Conservation (phyloP, 139 green algal genomes). For the Chlorella sp. region DNA sequence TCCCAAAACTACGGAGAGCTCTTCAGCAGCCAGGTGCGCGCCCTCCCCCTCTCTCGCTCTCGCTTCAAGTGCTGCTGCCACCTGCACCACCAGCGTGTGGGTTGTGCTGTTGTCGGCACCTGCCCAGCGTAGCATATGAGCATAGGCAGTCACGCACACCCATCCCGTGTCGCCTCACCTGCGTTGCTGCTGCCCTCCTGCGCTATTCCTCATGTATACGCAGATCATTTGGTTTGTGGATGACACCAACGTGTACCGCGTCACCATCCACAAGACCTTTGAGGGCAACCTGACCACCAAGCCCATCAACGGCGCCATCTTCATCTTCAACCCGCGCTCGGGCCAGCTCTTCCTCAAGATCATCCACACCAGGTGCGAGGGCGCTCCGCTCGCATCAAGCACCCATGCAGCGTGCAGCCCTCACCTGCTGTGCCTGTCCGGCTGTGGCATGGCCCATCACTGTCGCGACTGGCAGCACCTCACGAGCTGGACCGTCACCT, state of each 20-base stretch:
- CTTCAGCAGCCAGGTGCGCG: conserved; percentile 51
- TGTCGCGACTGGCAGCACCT: too few species aligned
- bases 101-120: too few species aligned
- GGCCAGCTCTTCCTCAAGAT: conserved; percentile 99
- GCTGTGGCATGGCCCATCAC: too few species aligned
- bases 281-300: conserved; percentile 99
- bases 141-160: background rate
- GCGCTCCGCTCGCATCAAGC: too few species aligned
- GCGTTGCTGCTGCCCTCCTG: background rate
- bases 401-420: too few species aligned
- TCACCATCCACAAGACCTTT: conserved; percentile 99
- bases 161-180: background rate
- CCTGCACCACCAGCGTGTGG: too few species aligned
- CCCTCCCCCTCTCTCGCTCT: background rate
- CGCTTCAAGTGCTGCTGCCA: too few species aligned
- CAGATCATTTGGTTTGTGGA: conserved; percentile 99
- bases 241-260: conserved; percentile 99
- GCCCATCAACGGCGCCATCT: conserved; percentile 99
- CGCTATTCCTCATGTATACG: conserved; percentile 35
- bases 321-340: conserved; percentile 99
- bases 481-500: background rate
- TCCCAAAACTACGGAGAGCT: conserved; percentile 98
- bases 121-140: background rate
- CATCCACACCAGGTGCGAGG: conserved; percentile 88
- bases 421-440: too few species aligned